Evolutionary conservation across 768 basidiomycete species (phyloP).

Genomic region (Tylopilus sp.): DNA sequence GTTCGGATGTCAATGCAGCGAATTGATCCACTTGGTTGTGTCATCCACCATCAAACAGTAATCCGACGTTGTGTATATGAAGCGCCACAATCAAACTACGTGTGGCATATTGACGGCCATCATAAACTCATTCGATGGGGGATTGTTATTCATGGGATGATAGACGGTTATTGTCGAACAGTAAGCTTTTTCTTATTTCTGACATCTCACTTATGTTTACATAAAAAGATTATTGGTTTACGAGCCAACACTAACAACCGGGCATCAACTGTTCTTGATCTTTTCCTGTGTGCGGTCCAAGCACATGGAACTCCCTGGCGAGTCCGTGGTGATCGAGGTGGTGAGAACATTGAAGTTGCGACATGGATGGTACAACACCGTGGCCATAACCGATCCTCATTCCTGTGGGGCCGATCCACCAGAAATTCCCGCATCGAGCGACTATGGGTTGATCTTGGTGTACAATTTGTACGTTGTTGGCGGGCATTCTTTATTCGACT

Average conservation of each 20-base stretch:
- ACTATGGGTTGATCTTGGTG: slow-evolving; percentile 43
- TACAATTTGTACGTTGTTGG: slow-evolving; percentile 40
- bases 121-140: slow-evolving; percentile 11
- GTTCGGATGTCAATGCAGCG: slow-evolving; percentile 5
- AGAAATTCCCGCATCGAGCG: slow-evolving; percentile 23
- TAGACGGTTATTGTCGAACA: slow-evolving; percentile 28
- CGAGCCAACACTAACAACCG: slow-evolving; percentile 25
- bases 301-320: slow-evolving; percentile 20
- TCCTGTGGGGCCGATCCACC: not conserved
- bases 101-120: slow-evolving; percentile 23
- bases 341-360: slow-evolving; percentile 30
- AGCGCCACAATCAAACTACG: slow-evolving; percentile 6
- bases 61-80: slow-evolving; percentile 1
- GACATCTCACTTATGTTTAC: not conserved
- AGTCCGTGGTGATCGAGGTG: slow-evolving; percentile 27
- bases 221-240: slow-evolving; percentile 17
- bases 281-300: slow-evolving; percentile 19
- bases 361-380: slow-evolving; percentile 25
- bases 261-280: slow-evolving; percentile 20
- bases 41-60: not conserved
- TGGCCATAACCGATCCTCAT: slow-evolving; percentile 11
- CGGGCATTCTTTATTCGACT: slow-evolving; percentile 39
- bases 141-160: slow-evolving; percentile 24
- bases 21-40: slow-evolving; percentile 3
- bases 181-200: slow-evolving; percentile 6